Evolutionary conservation across 768 basidiomycete genomes (phyloP).

Genomic region (Pholiota molesta): DNA sequence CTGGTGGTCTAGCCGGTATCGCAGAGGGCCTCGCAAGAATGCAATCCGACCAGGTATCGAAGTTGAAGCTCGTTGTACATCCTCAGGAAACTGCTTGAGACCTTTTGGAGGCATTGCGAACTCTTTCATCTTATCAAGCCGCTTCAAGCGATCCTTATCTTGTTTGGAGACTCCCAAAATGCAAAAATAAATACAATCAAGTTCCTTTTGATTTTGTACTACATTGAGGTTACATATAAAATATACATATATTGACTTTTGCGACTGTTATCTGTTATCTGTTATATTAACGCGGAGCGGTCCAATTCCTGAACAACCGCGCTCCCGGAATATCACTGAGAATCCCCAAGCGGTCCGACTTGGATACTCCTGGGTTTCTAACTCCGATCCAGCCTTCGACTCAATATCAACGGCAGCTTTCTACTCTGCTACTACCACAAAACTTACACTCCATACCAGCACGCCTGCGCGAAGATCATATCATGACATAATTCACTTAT

Average conservation of each 20-base stretch:
- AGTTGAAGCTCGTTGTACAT: conserved; percentile 3
- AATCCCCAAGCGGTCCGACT: not conserved
- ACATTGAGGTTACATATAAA: not conserved
- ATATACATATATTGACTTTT: not conserved
- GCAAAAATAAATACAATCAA: not conserved
- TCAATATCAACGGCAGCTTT: not conserved
- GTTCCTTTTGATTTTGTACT: not conserved
- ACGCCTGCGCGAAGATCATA: not conserved
- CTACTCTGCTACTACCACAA: too few relatives aligned
- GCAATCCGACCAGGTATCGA: conserved; percentile 3
- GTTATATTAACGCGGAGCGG: too few relatives aligned
- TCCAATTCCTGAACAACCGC: too few relatives aligned
- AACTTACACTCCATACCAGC: too few relatives aligned
- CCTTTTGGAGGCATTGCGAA: too few relatives aligned
- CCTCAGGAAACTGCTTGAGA: conserved; percentile 1
- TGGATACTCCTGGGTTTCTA: not conserved
- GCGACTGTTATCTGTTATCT: too few relatives aligned
- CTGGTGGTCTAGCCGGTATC: conserved; percentile 4
- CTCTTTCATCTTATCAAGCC: too few relatives aligned
- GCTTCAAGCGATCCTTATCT: too few relatives aligned
- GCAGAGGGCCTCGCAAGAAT: conserved; percentile 2
- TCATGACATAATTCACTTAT: conserved; percentile 3
- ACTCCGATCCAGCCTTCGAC: not conserved
- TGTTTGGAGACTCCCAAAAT: too few relatives aligned
- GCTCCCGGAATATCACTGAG: too few relatives aligned